Percentiles rank a stretch among this genome's conserved stretches.
phyloP scores from a whole-genome alignment of 306 rosid genomes.

The Styphnolobium japonicum region DNA sequence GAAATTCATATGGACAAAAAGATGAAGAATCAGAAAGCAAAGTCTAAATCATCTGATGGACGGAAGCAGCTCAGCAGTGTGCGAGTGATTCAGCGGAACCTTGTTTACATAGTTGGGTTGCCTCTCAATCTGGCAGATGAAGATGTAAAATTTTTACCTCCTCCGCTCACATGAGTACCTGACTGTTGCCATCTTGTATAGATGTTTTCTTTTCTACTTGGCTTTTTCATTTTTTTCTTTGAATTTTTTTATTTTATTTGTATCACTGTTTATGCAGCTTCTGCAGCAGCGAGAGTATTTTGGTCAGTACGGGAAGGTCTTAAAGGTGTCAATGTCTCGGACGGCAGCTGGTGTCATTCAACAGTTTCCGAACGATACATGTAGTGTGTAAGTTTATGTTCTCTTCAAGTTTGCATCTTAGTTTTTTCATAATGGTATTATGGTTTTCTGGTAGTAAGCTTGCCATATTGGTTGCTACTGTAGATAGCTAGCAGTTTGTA shows the following conservation, averaged over 20 bases:
- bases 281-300: conserved; percentile 87
- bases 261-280: conserved; percentile 53
- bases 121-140: conserved; percentile 68
- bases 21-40: conserved; percentile 75
- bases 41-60: conserved; percentile 82
- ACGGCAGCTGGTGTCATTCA: conserved; percentile 95
- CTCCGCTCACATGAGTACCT: neutral
- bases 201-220: neutral
- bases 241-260: neutral
- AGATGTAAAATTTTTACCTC: conserved; percentile 58
- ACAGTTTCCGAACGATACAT: conserved; percentile 92
- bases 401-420: neutral
- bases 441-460: neutral
- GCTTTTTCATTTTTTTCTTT: neutral
- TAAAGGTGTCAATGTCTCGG: conserved; percentile 97
- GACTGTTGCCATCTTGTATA: neutral
- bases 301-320: conserved; percentile 98
- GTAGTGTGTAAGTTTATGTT: conserved; percentile 90
- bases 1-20: conserved; percentile 75
- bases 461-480: neutral
- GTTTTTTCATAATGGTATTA: neutral
- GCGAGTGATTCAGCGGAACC: conserved; percentile 97
- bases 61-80: conserved; percentile 95
- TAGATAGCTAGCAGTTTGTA: neutral
- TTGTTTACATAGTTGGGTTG: conserved; percentile 92